Evolutionary conservation across 306 rosid genomes (phyloP).

Genomic region (Lablab purpureus): DNA sequence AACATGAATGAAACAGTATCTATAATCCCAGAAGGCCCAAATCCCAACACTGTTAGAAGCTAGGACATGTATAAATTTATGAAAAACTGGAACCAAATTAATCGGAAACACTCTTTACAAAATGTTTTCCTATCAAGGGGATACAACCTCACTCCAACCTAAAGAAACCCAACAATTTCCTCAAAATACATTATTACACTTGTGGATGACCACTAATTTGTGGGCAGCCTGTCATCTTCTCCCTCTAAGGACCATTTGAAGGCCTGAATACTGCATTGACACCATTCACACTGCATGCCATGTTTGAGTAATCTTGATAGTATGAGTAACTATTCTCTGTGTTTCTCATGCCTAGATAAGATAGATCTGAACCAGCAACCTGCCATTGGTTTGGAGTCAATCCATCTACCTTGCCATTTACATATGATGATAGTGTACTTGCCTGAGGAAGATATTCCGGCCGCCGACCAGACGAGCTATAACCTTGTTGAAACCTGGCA

Average conservation of each 20-base stretch:
- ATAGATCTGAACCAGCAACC: slow-evolving; percentile 67
- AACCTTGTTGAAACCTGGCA: slow-evolving; percentile 68
- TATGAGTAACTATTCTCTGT: slow-evolving; percentile 68
- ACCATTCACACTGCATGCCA: slow-evolving; percentile 75
- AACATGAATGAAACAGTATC: not conserved
- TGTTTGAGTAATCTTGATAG: slow-evolving; percentile 75
- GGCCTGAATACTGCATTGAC: slow-evolving; percentile 86
- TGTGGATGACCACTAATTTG: slow-evolving; percentile 52
- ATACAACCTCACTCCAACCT: slow-evolving; percentile 82
- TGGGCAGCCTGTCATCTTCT: slow-evolving; percentile 46
- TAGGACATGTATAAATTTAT: slow-evolving; percentile 45
- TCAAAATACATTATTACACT: slow-evolving; percentile 75
- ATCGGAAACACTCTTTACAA: slow-evolving; percentile 84
- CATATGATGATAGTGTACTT: slow-evolving; percentile 60
- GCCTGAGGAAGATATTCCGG: slow-evolving; percentile 70
- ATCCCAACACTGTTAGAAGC: slow-evolving; percentile 30
- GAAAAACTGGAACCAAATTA: slow-evolving; percentile 60
- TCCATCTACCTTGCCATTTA: slow-evolving; percentile 82
- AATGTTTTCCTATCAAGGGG: slow-evolving; percentile 79
- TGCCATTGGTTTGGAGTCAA: slow-evolving; percentile 79
- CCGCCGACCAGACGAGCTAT: slow-evolving; percentile 51
- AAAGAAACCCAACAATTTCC: slow-evolving; percentile 68
- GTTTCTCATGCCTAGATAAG: slow-evolving; percentile 70
- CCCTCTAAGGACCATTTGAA: slow-evolving; percentile 77
- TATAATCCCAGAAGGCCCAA: slow-evolving; percentile 18